Conservation (phyloP, 495 filamentous ascomycete species). For the Aspergillus mulundensis region DNA sequence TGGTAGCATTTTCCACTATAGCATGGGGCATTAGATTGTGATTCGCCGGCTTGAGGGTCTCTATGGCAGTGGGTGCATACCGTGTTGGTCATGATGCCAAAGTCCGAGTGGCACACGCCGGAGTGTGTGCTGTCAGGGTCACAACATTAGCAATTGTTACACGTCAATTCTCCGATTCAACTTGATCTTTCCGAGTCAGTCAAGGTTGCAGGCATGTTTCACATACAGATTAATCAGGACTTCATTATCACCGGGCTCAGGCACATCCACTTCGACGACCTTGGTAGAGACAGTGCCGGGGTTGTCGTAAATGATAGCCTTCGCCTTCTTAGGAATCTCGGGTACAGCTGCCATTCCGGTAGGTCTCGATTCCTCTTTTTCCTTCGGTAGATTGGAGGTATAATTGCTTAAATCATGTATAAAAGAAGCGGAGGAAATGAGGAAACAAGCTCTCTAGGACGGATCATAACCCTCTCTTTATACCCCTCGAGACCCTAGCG, state of each 20-base stretch:
- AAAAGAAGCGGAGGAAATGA: neutral
- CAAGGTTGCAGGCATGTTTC: neutral
- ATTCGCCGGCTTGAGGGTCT: neutral
- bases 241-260: slow-evolving; percentile 59
- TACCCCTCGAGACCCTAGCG: neutral
- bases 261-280: slow-evolving; percentile 61
- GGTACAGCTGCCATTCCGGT: slow-evolving; percentile 11
- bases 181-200: neutral
- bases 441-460: neutral
- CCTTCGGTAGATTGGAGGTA: neutral
- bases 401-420: too few species aligned
- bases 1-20: slow-evolving; percentile 53
- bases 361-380: neutral
- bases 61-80: slow-evolving; percentile 18
- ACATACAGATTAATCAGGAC: slow-evolving; percentile 62
- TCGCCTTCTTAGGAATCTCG: slow-evolving; percentile 59
- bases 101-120: slow-evolving; percentile 69
- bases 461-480: slow-evolving; percentile 1
- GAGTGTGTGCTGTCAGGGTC: slow-evolving; percentile 51
- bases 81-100: slow-evolving; percentile 56
- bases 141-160: neutral
- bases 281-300: slow-evolving; percentile 66
- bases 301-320: slow-evolving; percentile 65
- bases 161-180: neutral
- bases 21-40: neutral